phyloP scores from a whole-genome alignment of 225 moss, liverwort and hornwort species.

The Antitrichia curtipendula region DNA sequence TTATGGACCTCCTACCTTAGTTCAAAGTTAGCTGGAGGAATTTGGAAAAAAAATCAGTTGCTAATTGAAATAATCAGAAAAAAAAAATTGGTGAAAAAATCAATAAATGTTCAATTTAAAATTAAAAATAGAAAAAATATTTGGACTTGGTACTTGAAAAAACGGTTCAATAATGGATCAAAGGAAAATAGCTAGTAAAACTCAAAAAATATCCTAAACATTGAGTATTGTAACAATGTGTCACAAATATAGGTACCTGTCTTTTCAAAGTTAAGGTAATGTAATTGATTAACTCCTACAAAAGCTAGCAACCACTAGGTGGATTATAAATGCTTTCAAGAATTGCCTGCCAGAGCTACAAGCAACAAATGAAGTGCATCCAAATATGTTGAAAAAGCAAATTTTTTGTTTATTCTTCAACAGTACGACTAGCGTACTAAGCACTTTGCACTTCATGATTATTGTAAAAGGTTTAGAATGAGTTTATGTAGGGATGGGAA shows the following conservation, averaged over 20 bases:
- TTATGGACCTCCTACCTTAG: too few species aligned
- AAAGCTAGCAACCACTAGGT: accelerated
- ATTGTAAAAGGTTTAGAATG: not conserved
- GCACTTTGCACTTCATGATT: not conserved
- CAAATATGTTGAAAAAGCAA: not conserved
- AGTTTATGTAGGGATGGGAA: not conserved
- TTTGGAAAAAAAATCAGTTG: not conserved
- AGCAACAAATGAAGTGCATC: not conserved
- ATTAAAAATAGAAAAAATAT: not conserved
- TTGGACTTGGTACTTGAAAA: accelerated
- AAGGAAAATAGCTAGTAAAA: not conserved
- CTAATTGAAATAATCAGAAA: accelerated
- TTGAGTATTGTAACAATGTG: too few species aligned
- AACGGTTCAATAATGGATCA: not conserved
- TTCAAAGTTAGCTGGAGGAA: too few species aligned
- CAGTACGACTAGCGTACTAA: accelerated
- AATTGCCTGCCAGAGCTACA: accelerated
- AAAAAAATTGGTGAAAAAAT: not conserved
- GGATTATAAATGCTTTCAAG: not conserved
- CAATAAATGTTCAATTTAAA: accelerated
- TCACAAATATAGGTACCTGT: too few species aligned
- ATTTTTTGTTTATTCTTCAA: not conserved
- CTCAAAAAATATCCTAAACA: not conserved
- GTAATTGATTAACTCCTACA: not conserved
- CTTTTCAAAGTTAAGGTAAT: accelerated